Conservation (phyloP, 2,329 filamentous ascomycete species). For the Dothideomycetidae sp. region DNA sequence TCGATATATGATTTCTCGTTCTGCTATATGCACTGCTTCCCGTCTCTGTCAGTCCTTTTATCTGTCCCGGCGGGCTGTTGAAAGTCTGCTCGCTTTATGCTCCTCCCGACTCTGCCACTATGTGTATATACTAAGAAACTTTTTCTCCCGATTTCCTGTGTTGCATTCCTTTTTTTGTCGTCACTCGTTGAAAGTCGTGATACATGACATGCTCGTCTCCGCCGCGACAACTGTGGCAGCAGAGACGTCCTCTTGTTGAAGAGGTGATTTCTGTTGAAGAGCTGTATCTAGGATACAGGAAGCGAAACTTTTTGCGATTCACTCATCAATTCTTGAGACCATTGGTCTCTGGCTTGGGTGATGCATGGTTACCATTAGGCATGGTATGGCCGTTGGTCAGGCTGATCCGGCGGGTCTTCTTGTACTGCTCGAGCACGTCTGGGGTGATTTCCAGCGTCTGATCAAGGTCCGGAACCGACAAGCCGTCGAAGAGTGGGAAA, state of each 20-base stretch:
- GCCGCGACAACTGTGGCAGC: conserved; percentile 17
- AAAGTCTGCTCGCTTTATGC: no score
- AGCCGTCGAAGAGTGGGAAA: conserved; percentile 71
- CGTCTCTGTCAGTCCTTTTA: no score
- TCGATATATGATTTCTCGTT: no score
- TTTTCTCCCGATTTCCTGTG: background rate
- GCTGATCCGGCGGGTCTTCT: conserved; percentile 4
- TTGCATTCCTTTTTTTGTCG: no score
- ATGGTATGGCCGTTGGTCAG: conserved; percentile 3
- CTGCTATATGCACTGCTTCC: no score
- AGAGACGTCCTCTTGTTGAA: conserved; percentile 9
- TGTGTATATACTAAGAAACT: background rate
- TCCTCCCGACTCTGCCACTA: no score
- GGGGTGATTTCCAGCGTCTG: conserved; percentile 15
- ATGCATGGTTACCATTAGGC: conserved; percentile 5
- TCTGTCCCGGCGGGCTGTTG: no score
- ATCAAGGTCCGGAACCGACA: conserved; percentile 54
- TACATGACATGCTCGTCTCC: conserved; percentile 1
- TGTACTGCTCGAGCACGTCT: conserved; percentile 3
- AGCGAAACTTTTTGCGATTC: no score
- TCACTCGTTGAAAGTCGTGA: background rate
- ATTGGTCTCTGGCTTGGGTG: conserved; percentile 17
- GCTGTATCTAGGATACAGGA: no score
- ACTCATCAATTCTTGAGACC: conserved; percentile 20
- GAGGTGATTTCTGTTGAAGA: conserved; percentile 12